Conservation (phyloP, 2,329 filamentous ascomycete species). For the Botrytis galanthina region DNA sequence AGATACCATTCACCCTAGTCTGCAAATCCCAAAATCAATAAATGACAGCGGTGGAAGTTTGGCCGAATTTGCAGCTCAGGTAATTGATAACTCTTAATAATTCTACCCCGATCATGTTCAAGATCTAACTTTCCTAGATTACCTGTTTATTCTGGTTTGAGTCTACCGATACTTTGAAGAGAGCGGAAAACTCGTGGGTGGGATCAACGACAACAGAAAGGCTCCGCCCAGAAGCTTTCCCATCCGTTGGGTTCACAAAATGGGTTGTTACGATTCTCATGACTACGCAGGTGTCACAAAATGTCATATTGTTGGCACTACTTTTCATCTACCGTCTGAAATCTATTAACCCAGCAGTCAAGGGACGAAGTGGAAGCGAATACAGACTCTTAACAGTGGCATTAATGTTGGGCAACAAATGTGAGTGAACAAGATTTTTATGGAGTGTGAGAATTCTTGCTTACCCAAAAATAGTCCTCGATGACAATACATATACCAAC, state of each 20-base stretch:
- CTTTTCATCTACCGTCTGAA: slow-evolving; percentile 93
- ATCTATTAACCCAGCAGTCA: slow-evolving; percentile 82
- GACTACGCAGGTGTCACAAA: slow-evolving; percentile 94
- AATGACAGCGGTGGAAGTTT: slow-evolving; percentile 72
- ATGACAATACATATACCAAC: slow-evolving; percentile 99
- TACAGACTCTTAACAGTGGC: slow-evolving; percentile 91
- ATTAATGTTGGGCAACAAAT: slow-evolving; percentile 97
- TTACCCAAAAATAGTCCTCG: slow-evolving; percentile 61
- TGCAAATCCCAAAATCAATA: slow-evolving; percentile 74
- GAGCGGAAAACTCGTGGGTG: slow-evolving; percentile 57
- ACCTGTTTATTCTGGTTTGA: slow-evolving; percentile 99
- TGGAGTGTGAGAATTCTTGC: slow-evolving; percentile 12
- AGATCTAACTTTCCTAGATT: slow-evolving; percentile 56
- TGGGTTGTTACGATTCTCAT: slow-evolving; percentile 90
- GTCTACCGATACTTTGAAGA: slow-evolving; percentile 72
- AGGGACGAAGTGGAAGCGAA: slow-evolving; percentile 89
- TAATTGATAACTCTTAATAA: slow-evolving; percentile 42
- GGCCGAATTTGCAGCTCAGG: slow-evolving; percentile 80
- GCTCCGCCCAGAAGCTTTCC: slow-evolving; percentile 70
- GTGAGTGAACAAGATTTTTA: slow-evolving; percentile 46
- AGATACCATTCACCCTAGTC: slow-evolving; percentile 36
- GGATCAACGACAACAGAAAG: slow-evolving; percentile 46
- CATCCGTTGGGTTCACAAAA: slow-evolving; percentile 79
- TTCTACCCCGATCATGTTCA: not conserved
- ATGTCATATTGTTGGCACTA: slow-evolving; percentile 85